These are phyloP conservation scores for Aspergillus cavernicola DNA, from an alignment of 495 filamentous ascomycete species.

Conservation along the genomic window DNA sequence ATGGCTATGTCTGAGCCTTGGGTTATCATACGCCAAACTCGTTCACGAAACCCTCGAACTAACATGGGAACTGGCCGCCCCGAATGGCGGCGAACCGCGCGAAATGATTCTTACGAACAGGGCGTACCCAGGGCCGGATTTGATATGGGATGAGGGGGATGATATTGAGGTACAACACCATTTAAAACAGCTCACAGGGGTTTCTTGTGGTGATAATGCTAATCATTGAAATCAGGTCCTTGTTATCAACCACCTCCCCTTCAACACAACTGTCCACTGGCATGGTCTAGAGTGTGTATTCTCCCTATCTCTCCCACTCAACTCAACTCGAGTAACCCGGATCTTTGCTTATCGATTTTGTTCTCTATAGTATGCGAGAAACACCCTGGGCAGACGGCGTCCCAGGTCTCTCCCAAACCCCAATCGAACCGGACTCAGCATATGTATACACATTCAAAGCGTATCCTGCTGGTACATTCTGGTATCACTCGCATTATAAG, in stretches of 20 bases:
- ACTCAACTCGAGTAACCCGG: neutral
- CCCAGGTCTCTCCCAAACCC: constrained; percentile 42
- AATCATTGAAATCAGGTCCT: neutral
- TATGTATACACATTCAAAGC: constrained; percentile 49
- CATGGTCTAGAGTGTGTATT: constrained; percentile 35
- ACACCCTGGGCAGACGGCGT: constrained; percentile 52
- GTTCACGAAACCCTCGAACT: constrained; percentile 8
- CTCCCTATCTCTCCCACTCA: neutral
- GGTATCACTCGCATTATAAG: constrained; percentile 51
- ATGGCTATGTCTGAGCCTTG: neutral
- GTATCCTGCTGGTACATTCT: constrained; percentile 46
- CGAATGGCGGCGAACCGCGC: constrained; percentile 16
- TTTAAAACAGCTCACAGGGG: no score
- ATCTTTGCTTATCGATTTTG: no score
- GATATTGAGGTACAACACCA: constrained; percentile 53
- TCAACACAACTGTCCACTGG: constrained; percentile 46
- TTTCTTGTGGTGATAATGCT: neutral
- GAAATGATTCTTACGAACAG: constrained; percentile 53
- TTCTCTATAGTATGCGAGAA: constrained; percentile 11
- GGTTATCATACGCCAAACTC: constrained; percentile 28
- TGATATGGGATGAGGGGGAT: constrained; percentile 52
- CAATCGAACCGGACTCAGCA: constrained; percentile 40
- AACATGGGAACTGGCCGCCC: constrained; percentile 13
- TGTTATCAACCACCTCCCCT: constrained; percentile 49
- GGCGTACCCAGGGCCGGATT: constrained; percentile 52